phyloP scores from a whole-genome alignment of 2,329 filamentous ascomycete species.

The Chaetomium strumarium region DNA sequence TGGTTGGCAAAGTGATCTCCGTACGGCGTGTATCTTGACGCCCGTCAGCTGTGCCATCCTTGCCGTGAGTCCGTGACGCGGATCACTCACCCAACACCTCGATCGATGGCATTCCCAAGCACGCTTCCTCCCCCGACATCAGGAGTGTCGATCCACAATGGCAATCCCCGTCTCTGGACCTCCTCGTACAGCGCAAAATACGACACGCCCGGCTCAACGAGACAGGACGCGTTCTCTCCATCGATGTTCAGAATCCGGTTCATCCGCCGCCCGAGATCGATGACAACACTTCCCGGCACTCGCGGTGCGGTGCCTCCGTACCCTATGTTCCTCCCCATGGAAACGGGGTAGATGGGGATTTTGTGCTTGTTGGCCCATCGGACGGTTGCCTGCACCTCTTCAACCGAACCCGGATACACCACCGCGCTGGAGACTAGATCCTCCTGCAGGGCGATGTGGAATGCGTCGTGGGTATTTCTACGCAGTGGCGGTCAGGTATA shows the following conservation, averaged over 20 bases:
- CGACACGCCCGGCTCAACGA: constrained; percentile 51
- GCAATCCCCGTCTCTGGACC: constrained; percentile 36
- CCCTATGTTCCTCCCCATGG: constrained; percentile 44
- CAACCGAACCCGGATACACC: constrained; percentile 37
- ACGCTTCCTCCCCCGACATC: constrained; percentile 39
- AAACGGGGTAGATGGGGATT: constrained; percentile 44
- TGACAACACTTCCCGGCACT: constrained; percentile 42
- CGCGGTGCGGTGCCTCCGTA: constrained; percentile 49
- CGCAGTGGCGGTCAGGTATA: neutral
- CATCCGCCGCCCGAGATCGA: constrained; percentile 49
- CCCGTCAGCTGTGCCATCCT: neutral
- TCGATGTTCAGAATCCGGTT: constrained; percentile 48
- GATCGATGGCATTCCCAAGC: constrained; percentile 40
- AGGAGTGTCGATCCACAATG: constrained; percentile 39
- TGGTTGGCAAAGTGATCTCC: constrained; percentile 37
- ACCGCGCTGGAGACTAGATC: constrained; percentile 38
- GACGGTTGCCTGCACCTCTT: constrained; percentile 43
- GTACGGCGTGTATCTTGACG: constrained; percentile 30
- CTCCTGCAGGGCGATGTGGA: constrained; percentile 37
- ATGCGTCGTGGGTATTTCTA: constrained; percentile 37
- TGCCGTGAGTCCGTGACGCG: neutral
- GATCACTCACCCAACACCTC: constrained; percentile 36
- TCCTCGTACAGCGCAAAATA: constrained; percentile 47
- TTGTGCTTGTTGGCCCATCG: constrained; percentile 38
- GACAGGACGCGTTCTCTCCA: constrained; percentile 41